Evolutionary conservation across 805 yeast genomes (phyloP).

Genomic region (Wickerhamomyces bovis): DNA sequence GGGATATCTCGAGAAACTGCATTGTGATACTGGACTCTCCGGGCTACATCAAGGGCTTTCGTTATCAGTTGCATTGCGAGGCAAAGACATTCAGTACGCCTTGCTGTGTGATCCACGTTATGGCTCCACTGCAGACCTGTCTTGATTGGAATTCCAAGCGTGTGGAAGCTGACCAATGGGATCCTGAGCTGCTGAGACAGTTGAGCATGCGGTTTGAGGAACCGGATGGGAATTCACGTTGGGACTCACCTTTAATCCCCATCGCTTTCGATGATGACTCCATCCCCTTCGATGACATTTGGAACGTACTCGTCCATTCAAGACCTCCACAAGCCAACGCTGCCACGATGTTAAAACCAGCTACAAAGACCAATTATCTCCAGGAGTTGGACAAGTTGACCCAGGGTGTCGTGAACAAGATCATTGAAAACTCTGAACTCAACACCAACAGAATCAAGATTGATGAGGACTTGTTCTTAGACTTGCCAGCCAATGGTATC

Average conservation of each 20-base stretch:
- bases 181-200: conserved; percentile 54
- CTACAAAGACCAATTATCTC: conserved; percentile 66
- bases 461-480: conserved; percentile 41
- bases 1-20: conserved; percentile 61
- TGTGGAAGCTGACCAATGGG: conserved; percentile 46
- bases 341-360: conserved; percentile 79
- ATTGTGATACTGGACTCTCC: conserved; percentile 83
- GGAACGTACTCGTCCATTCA: conserved; percentile 47
- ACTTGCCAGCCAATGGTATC: conserved; percentile 56
- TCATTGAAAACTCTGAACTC: conserved; percentile 57
- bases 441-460: conserved; percentile 33
- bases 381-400: conserved; percentile 75
- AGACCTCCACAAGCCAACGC: conserved; percentile 72
- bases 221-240: conserved; percentile 76
- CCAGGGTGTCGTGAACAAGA: conserved; percentile 52
- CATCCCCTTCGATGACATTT: conserved; percentile 61
- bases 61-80: conserved; percentile 92
- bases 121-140: conserved; percentile 60
- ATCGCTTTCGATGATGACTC: conserved; percentile 47
- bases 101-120: conserved; percentile 74
- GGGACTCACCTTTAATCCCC: conserved; percentile 92
- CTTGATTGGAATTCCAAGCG: conserved; percentile 49
- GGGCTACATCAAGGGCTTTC: conserved; percentile 88
- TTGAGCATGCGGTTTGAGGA: conserved; percentile 87
- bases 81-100: conserved; percentile 80